Conservation (phyloP, 2,329 filamentous ascomycete genomes). For the Pseudogymnoascus sp. region DNA sequence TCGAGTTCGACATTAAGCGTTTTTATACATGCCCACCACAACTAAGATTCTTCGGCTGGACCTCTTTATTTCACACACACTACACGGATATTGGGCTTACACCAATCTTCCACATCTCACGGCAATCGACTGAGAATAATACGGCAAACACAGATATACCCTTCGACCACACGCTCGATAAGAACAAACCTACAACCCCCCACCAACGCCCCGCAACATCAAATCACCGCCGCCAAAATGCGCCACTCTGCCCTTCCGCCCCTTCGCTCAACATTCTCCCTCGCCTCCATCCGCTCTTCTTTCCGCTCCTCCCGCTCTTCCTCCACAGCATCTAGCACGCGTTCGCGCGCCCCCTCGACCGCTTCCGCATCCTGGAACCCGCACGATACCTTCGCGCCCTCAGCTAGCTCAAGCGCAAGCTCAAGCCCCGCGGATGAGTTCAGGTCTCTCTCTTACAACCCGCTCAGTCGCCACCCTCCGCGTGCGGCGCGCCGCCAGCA, state of each 20-base stretch:
- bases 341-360: conserved; percentile 35
- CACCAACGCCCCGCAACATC: not conserved
- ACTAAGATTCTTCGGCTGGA: conserved; percentile 8
- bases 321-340: conserved; percentile 22
- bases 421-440: not conserved
- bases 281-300: conserved; percentile 41
- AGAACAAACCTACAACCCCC: not conserved
- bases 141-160: not conserved
- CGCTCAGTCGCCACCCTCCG: not conserved
- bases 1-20: not conserved
- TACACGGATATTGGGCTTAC: not conserved
- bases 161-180: not conserved
- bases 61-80: conserved; percentile 7
- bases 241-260: conserved; percentile 24
- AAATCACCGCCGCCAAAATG: conserved; percentile 20
- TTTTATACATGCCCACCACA: conserved; percentile 6
- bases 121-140: not conserved
- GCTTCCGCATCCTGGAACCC: conserved; percentile 25
- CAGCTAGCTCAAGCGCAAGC: not conserved
- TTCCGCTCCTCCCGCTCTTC: conserved; percentile 42
- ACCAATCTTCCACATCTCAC: not conserved
- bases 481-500: conserved; percentile 21
- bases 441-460: not conserved
- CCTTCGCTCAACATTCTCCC: conserved; percentile 36
- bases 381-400: not conserved